phyloP scores from a whole-genome alignment of 192 early-diverging fungal genomes.

The Coemansia sp. region DNA sequence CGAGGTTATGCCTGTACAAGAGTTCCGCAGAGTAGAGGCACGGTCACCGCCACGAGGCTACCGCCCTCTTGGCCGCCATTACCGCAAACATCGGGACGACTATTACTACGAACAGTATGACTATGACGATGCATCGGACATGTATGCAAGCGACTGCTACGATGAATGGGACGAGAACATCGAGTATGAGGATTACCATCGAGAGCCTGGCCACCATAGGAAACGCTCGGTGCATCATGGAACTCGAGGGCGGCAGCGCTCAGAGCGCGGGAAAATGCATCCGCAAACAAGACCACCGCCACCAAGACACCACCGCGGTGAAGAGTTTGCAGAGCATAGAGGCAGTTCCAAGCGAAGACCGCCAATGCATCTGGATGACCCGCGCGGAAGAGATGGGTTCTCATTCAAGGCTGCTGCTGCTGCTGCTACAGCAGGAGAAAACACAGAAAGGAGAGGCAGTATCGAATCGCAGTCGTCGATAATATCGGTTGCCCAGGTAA shows the following conservation, averaged over 20 bases:
- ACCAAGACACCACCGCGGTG: background rate
- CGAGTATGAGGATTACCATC: conserved; percentile 16
- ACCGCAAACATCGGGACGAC: conserved; percentile 12
- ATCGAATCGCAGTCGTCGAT: conserved; percentile 13
- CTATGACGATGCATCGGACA: conserved; percentile 36
- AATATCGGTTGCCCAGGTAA: background rate
- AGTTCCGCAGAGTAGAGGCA: conserved; percentile 27
- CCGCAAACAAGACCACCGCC: background rate
- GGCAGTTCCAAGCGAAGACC: background rate
- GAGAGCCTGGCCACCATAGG: background rate
- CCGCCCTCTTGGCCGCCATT: conserved; percentile 9
- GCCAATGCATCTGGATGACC: conserved; percentile 33
- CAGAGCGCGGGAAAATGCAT: background rate
- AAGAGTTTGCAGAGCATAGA: background rate
- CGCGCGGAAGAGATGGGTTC: conserved; percentile 32
- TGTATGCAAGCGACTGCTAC: conserved; percentile 29
- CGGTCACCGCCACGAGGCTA: conserved; percentile 18
- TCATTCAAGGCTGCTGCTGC: conserved; percentile 1
- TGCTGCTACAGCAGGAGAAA: background rate
- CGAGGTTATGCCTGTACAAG: conserved; percentile 9
- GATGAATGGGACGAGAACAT: conserved; percentile 26
- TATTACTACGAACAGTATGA: conserved; percentile 32
- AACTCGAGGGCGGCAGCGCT: background rate
- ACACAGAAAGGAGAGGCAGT: conserved; percentile 5
- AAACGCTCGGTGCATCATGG: conserved; percentile 13